Base-by-base conservation (phyloP, 106 monocot genomes). In the Phalaenopsis aphrodite region DNA sequence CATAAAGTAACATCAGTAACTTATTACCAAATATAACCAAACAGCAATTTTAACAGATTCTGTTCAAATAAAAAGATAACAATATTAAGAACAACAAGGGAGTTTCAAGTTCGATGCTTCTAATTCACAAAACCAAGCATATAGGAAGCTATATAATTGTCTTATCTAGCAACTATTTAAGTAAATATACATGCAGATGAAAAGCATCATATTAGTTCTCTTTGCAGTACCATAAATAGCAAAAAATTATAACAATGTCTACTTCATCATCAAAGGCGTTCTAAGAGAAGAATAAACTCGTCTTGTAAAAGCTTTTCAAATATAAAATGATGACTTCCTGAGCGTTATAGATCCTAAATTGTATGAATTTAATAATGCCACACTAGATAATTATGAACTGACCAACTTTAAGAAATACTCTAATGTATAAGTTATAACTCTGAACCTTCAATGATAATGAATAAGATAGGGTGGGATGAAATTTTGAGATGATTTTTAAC, bases 1-100 rank as follows among this genome's bases (percentile, higher is more conserved):
- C 18, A 61, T 61, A 2, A 69, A 38, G 38, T 69, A 69, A 39
- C 39, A 11, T 39, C 69, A 4, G 39, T 14, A 39, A 69, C 14
- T 69, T 69, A 69, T 69, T 39, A 16, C 69, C 14, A 39, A 64
- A 69, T 38, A 69, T 69, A 69, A 69, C 69, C n/a, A 19, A 69
- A 69, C 4, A 69, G 19, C 37, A 69, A 38, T 12, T 38, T 69
- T 39, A 36, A 69, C 39, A 41, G 0, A 1, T 21, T 69, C 61
- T 6, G 21, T n/a, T 61, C 61, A 61, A 21, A 61, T 0, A 61
- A n/a, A 18, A 61, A 61, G 30, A 61, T 61, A 21, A 18, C 21
- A 61, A n/a, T 61, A 4, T 21, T 61, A 10, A 61, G 19, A 61
- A 61, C 61, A 61, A 57, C 61, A n/a, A 56, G 17, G 1, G 5